Percentiles rank a stretch among this genome's conserved stretches.
These are phyloP conservation scores for Wolfiporia cocos DNA, from an alignment of 1,284 basidiomycete genomes.

Conservation along the genomic window DNA sequence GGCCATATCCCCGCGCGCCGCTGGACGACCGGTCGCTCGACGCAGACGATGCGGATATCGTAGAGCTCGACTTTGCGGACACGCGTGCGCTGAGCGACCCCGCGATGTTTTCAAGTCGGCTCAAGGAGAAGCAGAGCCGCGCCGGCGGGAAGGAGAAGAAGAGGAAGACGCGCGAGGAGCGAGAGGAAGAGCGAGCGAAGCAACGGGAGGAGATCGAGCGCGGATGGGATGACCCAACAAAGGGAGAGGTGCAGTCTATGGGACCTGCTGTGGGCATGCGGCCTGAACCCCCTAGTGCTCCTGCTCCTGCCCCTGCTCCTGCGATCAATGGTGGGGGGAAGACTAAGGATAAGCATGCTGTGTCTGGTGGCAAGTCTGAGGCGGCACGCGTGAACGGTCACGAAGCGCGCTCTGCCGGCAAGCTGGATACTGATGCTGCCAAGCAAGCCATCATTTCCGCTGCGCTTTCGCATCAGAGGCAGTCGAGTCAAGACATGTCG, in stretches of 20 bases:
- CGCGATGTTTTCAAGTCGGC: constrained; percentile 36
- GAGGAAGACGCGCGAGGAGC: constrained; percentile 29
- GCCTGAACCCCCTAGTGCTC: too few species aligned
- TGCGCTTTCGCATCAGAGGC: constrained; percentile 15
- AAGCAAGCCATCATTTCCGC: constrained; percentile 26
- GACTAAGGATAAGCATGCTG: constrained; percentile 5
- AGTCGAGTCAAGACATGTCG: constrained; percentile 25
- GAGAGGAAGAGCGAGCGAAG: constrained; percentile 33
- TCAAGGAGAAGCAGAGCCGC: constrained; percentile 28
- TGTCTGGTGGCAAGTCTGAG: constrained; percentile 1
- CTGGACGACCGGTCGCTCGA: constrained; percentile 26
- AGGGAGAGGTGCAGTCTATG: constrained; percentile 13
- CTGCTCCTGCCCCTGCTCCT: constrained; percentile 9
- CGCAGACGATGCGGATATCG: constrained; percentile 38
- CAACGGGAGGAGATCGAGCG: constrained; percentile 52
- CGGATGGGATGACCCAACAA: constrained; percentile 48
- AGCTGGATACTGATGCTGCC: constrained; percentile 12
- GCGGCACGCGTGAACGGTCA: constrained; percentile 7
- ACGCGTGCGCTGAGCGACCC: constrained; percentile 63
- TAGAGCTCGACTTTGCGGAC: constrained; percentile 68
- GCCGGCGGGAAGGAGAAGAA: constrained; percentile 23
- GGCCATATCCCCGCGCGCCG: constrained; percentile 55
- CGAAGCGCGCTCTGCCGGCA: constrained; percentile 1
- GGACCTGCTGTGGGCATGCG: constrained; percentile 7
- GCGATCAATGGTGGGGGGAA: constrained; percentile 6